Evolutionary conservation across 306 rosid species (phyloP).

Genomic region (Inga laurina): DNA sequence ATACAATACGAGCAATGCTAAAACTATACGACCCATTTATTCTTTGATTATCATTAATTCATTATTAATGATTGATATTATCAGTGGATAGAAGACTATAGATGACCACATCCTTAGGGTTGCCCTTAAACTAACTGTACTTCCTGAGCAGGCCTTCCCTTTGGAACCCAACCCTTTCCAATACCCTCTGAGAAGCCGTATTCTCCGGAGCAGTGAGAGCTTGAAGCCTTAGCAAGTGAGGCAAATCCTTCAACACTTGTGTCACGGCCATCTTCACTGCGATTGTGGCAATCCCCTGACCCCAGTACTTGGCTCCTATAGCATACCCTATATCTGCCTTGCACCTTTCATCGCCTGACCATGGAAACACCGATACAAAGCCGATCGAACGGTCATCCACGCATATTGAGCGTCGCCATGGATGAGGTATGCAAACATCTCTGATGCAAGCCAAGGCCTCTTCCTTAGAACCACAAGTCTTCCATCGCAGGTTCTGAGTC

Average conservation of each 20-base stretch:
- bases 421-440: conserved; percentile 67
- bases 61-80: background rate
- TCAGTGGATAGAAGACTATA: conserved; percentile 43
- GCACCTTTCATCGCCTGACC: conserved; percentile 48
- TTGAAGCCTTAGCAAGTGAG: conserved; percentile 55
- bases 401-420: conserved; percentile 62
- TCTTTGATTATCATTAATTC: background rate
- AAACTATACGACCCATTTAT: background rate
- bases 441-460: conserved; percentile 55
- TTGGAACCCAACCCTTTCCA: conserved; percentile 58
- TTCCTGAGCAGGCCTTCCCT: conserved; percentile 52
- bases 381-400: conserved; percentile 49
- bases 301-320: conserved; percentile 52
- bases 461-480: conserved; percentile 48
- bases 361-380: conserved; percentile 36
- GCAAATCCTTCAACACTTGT: conserved; percentile 47
- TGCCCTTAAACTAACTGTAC: conserved; percentile 37
- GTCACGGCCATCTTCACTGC: conserved; percentile 47
- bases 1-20: background rate
- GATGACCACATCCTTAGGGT: conserved; percentile 30
- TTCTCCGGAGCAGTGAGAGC: conserved; percentile 41
- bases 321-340: conserved; percentile 57
- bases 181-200: conserved; percentile 52
- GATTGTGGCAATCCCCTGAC: conserved; percentile 52
- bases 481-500: conserved; percentile 36